Base-by-base conservation (phyloP, 2,329 filamentous ascomycete species). In the Calonectria hawksworthii region DNA sequence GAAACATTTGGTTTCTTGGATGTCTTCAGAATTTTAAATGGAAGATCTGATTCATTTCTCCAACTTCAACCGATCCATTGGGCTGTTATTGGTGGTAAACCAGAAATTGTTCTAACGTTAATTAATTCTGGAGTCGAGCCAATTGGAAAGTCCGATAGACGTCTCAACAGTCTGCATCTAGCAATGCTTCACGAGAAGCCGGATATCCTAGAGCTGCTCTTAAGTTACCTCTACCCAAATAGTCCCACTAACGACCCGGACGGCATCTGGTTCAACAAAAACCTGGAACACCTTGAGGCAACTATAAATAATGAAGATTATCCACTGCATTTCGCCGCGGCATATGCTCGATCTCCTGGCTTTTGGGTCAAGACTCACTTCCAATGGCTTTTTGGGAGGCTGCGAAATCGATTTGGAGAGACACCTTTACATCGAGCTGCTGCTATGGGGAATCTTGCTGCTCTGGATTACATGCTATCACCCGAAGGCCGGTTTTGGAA, bases 51-150 rank as follows among this genome's bases (percentile, higher is more conserved):
- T 52, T 68, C 66, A n/a, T 68, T 68, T 21, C 66, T 68, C 18
- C 66, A 54, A 14, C 51, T 68, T 32, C 66, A 36, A 7, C 70
- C 67, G 16, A 56, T 73, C 54, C 64, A 73, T 32, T 68, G 66
- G 66, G 66, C 70, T 65, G 30, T 75, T 7, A 54, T 75, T 52
- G 36, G 67, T 26, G 69, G 72, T 28, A 44, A 73, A 38, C 50
- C 51, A n/a, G 56, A 69, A 34, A 34, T 75, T 52, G 54, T 75
- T 44, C 54, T 41, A 23, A 66, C 72, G n/a, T 21, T 75, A n/a
- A 30, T 75, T 32, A 52, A 61, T 23, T 36, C 65, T 26, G 36
- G 73, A 26, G 18, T 73, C 10, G 44, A 75, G 28, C 70, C 52
- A 18, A 34, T 61, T 28, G 52, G 67, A n/a, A 69, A 61, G 38